Evolutionary conservation across 768 basidiomycete species (phyloP), one percentile per base, ranked within the genome.

Genomic region (Tephrocybe sp.): DNA sequence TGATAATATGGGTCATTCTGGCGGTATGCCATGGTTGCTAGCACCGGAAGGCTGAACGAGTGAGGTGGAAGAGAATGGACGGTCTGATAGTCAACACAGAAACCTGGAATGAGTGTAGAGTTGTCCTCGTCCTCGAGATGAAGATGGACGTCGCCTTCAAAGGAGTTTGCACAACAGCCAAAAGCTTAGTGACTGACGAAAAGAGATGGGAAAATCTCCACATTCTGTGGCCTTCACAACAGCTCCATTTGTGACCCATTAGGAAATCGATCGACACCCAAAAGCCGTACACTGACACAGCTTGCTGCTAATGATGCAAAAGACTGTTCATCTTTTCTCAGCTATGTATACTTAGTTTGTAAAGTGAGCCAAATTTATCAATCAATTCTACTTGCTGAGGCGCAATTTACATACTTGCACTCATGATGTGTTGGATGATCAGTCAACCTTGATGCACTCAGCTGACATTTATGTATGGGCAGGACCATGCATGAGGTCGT

Each of bases 1-100:
- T 59, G 62, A 51, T 73, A 71, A 59, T 81, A 82, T 68, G 76
- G 78, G 73, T 78, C 76, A 61, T 80, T 77, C 45, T 75, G 77
- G 45, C 68, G 73, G 56, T 85, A 78, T 48, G 83, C 77, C 84
- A 85, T 85, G 55, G 42, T 52, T 32, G 34, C 34, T 49, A 18
- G 20, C 14, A 42, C 7, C 8, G 4, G 38, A 39, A 12, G 20
- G 38, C 12, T 12, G 18, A 39, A 25, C 28, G 38, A 25, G 39
- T 42, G 17, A 36, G 40, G 32, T 48, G 37, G 38, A 48, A 64
- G 59, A 30, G 62, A 64, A 58, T 54, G 62, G 61, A 68, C 59
- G 62, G 67, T 59, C 57, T 54, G 44, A 15, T 20, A 30, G 43
- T 52, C 51, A 45, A 5, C 44, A 33, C 8, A 38, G 24, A 23